Percentiles rank a stretch among this genome's conserved stretches.
Evolutionary conservation across 192 early-diverging fungal species (phyloP).

Genomic region (Coemansia asiatica): DNA sequence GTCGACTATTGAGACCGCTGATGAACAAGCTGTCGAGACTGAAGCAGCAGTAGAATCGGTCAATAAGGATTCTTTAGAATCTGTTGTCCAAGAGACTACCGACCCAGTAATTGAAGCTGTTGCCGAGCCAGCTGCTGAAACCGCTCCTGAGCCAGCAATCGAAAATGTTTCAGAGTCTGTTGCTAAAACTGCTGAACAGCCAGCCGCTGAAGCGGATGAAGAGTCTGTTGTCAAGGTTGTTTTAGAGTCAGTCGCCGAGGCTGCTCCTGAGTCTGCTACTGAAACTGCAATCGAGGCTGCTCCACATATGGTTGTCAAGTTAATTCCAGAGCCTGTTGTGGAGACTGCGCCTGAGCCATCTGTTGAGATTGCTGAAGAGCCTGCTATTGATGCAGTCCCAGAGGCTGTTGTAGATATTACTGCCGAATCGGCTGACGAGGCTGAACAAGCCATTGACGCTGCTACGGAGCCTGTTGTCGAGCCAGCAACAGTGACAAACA

Average conservation of each 20-base stretch:
- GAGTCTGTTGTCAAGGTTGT: not conserved
- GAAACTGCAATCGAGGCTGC: constrained; percentile 9
- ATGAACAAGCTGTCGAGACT: not conserved
- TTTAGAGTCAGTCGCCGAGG: not conserved
- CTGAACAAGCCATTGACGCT: not conserved
- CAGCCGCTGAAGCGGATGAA: no score
- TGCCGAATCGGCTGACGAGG: not conserved
- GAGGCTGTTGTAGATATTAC: not conserved
- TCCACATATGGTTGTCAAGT: not conserved
- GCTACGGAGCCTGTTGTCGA: not conserved
- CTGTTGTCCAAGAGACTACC: not conserved
- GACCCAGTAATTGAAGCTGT: not conserved
- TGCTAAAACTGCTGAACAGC: not conserved
- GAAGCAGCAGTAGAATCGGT: no score
- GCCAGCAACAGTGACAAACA: not conserved
- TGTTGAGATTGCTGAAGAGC: not conserved
- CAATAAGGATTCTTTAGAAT: not conserved
- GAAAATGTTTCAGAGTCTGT: not conserved
- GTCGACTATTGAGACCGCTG: not conserved
- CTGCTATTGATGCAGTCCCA: not conserved
- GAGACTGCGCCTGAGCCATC: constrained; percentile 1
- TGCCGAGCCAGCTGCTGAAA: no score
- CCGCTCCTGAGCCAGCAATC: not conserved
- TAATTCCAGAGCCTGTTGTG: not conserved
- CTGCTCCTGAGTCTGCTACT: constrained; percentile 1